A percentile compares a stretch with the other conserved stretches of the same genome.
Conservation (phyloP, 1,284 basidiomycete species). For the Apiotrichum gracile region DNA sequence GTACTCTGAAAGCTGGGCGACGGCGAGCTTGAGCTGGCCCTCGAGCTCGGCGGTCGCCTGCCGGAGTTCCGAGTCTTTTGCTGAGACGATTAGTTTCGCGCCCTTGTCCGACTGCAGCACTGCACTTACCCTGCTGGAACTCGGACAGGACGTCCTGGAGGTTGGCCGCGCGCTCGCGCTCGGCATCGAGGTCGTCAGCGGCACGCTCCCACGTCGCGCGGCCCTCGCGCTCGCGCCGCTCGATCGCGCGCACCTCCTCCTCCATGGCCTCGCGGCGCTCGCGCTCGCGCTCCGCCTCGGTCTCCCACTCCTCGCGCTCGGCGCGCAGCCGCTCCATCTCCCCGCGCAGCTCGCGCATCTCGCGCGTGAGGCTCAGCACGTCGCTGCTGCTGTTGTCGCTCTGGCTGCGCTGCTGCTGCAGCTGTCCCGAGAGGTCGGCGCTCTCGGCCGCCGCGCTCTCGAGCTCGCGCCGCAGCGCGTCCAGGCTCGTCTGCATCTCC, state of each 20-base stretch:
- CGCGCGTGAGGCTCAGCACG: conserved; percentile 65
- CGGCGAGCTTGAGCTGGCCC: conserved; percentile 62
- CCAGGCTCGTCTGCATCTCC: conserved; percentile 61
- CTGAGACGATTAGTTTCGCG: conserved; percentile 24
- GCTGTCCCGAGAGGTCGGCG: conserved; percentile 61
- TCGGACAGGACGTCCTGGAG: conserved; percentile 89
- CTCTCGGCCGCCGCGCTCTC: conserved; percentile 66
- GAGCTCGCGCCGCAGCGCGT: conserved; percentile 72
- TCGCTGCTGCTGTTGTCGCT: conserved; percentile 60
- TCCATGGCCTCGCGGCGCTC: conserved; percentile 63
- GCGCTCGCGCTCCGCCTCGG: conserved; percentile 66
- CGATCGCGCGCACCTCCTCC: conserved; percentile 55
- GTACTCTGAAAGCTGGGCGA: conserved; percentile 71
- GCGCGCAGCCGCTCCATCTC: conserved; percentile 77
- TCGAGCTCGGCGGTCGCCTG: conserved; percentile 78
- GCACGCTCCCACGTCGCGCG: conserved; percentile 55
- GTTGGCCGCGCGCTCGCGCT: conserved; percentile 71
- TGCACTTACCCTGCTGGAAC: conserved; percentile 73
- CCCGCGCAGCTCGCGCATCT: conserved; percentile 68
- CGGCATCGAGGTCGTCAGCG: conserved; percentile 57
- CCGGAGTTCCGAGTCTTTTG: conserved; percentile 54
- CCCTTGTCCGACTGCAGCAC: background rate
- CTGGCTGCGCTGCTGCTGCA: conserved; percentile 53
- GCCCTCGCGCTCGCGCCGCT: conserved; percentile 64
- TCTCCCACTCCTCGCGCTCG: conserved; percentile 84